Evolutionary conservation across 2,329 filamentous ascomycete genomes (phyloP), one percentile per base, ranked within the genome.

Genomic region (Talaromyces sp.): DNA sequence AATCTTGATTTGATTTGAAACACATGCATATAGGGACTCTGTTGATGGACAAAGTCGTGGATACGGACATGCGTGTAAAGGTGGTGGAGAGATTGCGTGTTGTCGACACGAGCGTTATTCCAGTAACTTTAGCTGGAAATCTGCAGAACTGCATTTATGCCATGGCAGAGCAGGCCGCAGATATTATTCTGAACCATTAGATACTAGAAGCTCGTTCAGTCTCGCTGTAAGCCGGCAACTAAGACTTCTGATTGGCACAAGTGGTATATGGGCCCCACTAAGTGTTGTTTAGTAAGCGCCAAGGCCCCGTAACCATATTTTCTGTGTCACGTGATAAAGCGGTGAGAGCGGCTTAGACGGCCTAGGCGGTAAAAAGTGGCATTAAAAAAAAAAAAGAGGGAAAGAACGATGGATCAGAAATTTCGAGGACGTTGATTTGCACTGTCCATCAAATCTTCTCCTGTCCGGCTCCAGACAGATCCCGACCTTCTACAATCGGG

Each of bases 331-430:
- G 59, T 55, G 55, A 17, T 6, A 58, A 56, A 24, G 59, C 59
- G 59, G 59, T 61, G 38, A 61, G 24, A 19, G 26, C 49, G 49
- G 26, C 24, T 11, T 0, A 46, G n/a, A 21, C 2, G 19, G 49
- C 8, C 49, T 4, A 63, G 67, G 69, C 68, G 69, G 68, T 65
- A 55, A 57, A 31, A 1, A 13, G 21, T 3, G 65, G 69, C 73
- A 74, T 59, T 71, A 57, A 69, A 60, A 62, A 62, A 60, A 60
- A 60, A 41, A 60, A 49, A 56, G 68, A 58, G 55, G 55, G 53
- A 58, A 60, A 43, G 29, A 58, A 29, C n/a, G 17, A 14, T 43
- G 17, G 35, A 58, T 58, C 57, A 46, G 55, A 57, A 49, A 59
- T 58, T 60, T 62, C 57, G 61, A 52, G 26, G 17, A 10, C 27